Percentiles rank a stretch among this genome's conserved stretches.
Evolutionary conservation across 179 eudicot species (phyloP).

Genomic region (Corrigiola litoralis): DNA sequence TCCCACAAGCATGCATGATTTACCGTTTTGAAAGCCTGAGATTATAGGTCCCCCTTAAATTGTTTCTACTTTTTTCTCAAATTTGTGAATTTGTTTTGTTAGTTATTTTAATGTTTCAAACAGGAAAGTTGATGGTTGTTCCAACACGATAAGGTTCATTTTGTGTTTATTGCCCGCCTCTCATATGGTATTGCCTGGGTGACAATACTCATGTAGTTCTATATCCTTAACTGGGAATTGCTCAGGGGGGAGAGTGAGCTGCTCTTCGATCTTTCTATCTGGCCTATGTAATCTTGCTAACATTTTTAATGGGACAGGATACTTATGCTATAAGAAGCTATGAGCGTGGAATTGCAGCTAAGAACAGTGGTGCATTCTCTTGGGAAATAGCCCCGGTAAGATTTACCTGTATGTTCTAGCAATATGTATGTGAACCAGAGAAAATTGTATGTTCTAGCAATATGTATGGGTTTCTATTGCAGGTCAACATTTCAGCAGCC

Average conservation of each 20-base stretch:
- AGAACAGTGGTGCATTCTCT: slow-evolving; percentile 65
- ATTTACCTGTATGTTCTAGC: slow-evolving; percentile 6
- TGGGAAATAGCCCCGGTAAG: slow-evolving; percentile 96
- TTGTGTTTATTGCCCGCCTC: too few species aligned
- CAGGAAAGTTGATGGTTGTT: too few species aligned
- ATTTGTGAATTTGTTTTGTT: too few species aligned
- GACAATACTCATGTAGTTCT: too few species aligned
- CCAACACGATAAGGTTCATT: too few species aligned
- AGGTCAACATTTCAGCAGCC: slow-evolving; percentile 81
- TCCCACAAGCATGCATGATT: too few species aligned
- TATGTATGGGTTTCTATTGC: slow-evolving; percentile 16
- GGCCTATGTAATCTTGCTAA: slow-evolving; percentile 13
- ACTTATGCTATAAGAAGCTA: slow-evolving; percentile 84
- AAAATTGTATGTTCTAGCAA: neutral
- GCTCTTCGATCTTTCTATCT: neutral
- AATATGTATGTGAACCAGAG: neutral
- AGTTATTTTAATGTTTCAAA: too few species aligned
- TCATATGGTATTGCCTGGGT: too few species aligned
- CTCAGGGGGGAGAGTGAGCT: neutral
- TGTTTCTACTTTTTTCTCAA: too few species aligned
- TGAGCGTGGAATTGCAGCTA: slow-evolving; percentile 86
- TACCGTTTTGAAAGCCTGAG: too few species aligned
- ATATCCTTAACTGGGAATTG: too few species aligned
- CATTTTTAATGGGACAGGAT: slow-evolving; percentile 44
- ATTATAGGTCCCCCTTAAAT: too few species aligned